These are phyloP conservation scores for Xylariaceae sp. DNA, from an alignment of 2,329 filamentous ascomycete species.

Conservation along the genomic window DNA sequence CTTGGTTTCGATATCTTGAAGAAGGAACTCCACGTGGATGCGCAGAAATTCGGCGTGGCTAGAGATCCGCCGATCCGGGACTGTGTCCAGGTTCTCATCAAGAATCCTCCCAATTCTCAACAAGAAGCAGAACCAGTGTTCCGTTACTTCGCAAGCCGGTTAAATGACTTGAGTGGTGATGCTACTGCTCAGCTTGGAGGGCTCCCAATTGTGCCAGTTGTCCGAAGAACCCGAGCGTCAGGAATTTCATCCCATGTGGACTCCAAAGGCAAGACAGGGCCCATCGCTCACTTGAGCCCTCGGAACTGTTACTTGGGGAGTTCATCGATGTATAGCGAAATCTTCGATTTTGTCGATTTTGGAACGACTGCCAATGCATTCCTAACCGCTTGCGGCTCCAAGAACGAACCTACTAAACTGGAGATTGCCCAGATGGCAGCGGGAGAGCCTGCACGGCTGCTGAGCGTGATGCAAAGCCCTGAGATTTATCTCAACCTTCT, in stretches of 20 bases:
- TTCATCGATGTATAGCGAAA: slow-evolving; percentile 69
- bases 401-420: slow-evolving; percentile 79
- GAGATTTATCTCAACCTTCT: slow-evolving; percentile 86
- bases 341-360: slow-evolving; percentile 97
- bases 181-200: slow-evolving; percentile 58
- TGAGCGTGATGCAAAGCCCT: slow-evolving; percentile 72
- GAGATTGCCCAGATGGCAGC: slow-evolving; percentile 85
- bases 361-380: slow-evolving; percentile 84
- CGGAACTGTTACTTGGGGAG: slow-evolving; percentile 75
- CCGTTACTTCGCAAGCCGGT: slow-evolving; percentile 74
- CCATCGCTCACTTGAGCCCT: slow-evolving; percentile 59
- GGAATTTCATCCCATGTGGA: slow-evolving; percentile 5
- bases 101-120: slow-evolving; percentile 64
- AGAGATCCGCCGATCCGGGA: slow-evolving; percentile 73
- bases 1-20: slow-evolving; percentile 78
- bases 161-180: slow-evolving; percentile 66
- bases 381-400: slow-evolving; percentile 81
- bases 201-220: slow-evolving; percentile 69
- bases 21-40: slow-evolving; percentile 73
- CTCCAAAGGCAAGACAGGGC: slow-evolving; percentile 38
- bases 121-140: slow-evolving; percentile 70
- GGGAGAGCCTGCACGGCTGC: slow-evolving; percentile 74
- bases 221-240: slow-evolving; percentile 30
- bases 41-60: slow-evolving; percentile 78
- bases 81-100: slow-evolving; percentile 70